These are phyloP conservation scores for Coniochaeta sp. DNA, from an alignment of 2,329 filamentous ascomycete genomes.

Conservation along the genomic window DNA sequence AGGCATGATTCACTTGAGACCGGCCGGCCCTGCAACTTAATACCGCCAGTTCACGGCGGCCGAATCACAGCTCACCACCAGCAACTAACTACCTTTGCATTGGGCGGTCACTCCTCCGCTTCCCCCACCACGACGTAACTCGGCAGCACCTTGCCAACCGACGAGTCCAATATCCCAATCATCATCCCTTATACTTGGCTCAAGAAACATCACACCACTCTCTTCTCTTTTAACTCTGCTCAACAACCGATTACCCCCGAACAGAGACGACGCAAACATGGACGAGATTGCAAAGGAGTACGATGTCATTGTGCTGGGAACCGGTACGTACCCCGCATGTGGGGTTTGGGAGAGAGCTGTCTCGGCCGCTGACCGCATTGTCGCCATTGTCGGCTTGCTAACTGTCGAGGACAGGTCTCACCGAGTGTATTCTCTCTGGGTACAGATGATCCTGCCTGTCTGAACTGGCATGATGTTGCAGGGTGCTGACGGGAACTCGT, in stretches of 20 bases:
- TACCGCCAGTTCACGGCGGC: background rate
- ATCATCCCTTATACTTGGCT: background rate
- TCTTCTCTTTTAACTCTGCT: too few relatives aligned
- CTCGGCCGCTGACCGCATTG: slow-evolving; percentile 15
- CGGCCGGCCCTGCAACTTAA: background rate
- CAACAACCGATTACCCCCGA: too few relatives aligned
- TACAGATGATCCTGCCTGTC: slow-evolving; percentile 40
- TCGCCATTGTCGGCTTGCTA: slow-evolving; percentile 9
- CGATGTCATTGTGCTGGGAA: slow-evolving; percentile 97
- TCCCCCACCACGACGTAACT: slow-evolving; percentile 2
- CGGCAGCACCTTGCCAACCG: background rate
- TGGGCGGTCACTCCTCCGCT: background rate
- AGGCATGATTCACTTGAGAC: slow-evolving; percentile 2
- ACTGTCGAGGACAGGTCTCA: slow-evolving; percentile 61
- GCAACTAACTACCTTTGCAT: background rate
- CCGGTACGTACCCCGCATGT: slow-evolving; percentile 56
- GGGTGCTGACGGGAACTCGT: slow-evolving; percentile 2
- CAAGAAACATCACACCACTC: background rate
- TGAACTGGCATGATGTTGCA: background rate
- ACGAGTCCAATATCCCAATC: background rate
- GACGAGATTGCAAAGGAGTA: slow-evolving; percentile 98
- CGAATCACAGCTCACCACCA: slow-evolving; percentile 1
- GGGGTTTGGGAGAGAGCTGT: slow-evolving; percentile 10
- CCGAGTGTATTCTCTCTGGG: slow-evolving; percentile 98
- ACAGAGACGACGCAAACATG: too few relatives aligned